Evolutionary conservation across 345 rosid genomes (phyloP).

Genomic region (Moricandia moricandioides): DNA sequence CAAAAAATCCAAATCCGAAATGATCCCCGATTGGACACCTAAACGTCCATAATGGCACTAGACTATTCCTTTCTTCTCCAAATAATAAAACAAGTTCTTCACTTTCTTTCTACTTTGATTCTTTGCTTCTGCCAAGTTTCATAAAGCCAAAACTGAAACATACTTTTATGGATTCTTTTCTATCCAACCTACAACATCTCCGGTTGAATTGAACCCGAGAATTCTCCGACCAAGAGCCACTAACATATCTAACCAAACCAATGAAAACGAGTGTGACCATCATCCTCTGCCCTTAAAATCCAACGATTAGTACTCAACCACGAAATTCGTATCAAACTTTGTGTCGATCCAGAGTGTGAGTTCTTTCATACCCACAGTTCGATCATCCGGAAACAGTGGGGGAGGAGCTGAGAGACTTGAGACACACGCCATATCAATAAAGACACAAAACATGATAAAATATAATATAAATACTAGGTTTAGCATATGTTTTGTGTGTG

Average conservation of each 20-base stretch:
- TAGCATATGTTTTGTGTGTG: too few species aligned
- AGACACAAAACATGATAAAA: background rate
- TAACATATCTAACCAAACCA: conserved; percentile 35
- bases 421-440: background rate
- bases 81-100: background rate
- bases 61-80: background rate
- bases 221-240: conserved; percentile 27
- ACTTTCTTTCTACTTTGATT: background rate
- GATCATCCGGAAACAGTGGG: conserved; percentile 16
- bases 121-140: background rate
- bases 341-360: conserved; percentile 53
- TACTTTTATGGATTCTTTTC: conserved; percentile 31
- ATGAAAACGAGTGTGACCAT: conserved; percentile 32
- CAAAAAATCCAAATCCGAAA: too few species aligned
- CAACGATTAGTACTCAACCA: conserved; percentile 61
- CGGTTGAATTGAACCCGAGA: conserved; percentile 15
- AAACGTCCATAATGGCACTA: too few species aligned
- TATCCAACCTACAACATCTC: conserved; percentile 33
- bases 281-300: conserved; percentile 59
- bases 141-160: background rate
- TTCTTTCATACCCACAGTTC: conserved; percentile 73
- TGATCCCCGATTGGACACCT: too few species aligned
- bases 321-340: conserved; percentile 67
- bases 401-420: background rate
- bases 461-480: background rate